These are phyloP conservation scores for Cucumis hystrix DNA, from an alignment of 306 rosid species.

Conservation along the genomic window DNA sequence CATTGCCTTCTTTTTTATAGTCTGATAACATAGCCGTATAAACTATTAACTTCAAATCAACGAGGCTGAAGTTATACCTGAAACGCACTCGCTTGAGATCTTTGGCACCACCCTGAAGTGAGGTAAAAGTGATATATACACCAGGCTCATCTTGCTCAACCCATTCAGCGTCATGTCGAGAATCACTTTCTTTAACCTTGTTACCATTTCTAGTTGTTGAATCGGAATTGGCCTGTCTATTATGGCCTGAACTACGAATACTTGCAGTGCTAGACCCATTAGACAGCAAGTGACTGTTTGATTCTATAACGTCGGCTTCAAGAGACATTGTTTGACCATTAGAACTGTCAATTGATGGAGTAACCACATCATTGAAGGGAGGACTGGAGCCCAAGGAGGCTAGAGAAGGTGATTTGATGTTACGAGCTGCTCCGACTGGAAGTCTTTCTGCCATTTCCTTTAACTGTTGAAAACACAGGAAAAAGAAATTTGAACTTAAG, in stretches of 20 bases:
- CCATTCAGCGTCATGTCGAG: slow-evolving; percentile 28
- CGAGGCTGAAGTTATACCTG: slow-evolving; percentile 9
- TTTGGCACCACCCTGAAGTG: slow-evolving; percentile 11
- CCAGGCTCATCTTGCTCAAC: slow-evolving; percentile 14
- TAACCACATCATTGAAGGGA: slow-evolving; percentile 41
- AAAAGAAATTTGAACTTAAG: background rate
- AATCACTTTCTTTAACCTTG: slow-evolving; percentile 49
- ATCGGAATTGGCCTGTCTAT: slow-evolving; percentile 64
- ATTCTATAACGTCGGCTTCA: slow-evolving; percentile 60
- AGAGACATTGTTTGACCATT: slow-evolving; percentile 47
- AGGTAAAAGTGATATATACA: slow-evolving; percentile 10
- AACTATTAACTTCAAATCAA: background rate
- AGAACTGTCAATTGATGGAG: slow-evolving; percentile 42
- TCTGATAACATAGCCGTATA: background rate
- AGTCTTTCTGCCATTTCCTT: slow-evolving; percentile 98
- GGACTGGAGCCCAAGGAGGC: slow-evolving; percentile 68
- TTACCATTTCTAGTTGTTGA: slow-evolving; percentile 25
- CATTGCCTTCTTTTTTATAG: background rate
- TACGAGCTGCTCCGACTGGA: slow-evolving; percentile 83
- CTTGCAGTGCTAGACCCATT: slow-evolving; percentile 56
- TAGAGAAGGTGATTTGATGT: slow-evolving; percentile 49
- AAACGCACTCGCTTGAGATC: slow-evolving; percentile 15
- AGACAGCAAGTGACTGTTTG: slow-evolving; percentile 48
- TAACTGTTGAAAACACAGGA: slow-evolving; percentile 35
- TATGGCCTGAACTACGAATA: slow-evolving; percentile 45